Evolutionary conservation across 2,329 filamentous ascomycete genomes (phyloP).

Genomic region (Zasmidium angulare): DNA sequence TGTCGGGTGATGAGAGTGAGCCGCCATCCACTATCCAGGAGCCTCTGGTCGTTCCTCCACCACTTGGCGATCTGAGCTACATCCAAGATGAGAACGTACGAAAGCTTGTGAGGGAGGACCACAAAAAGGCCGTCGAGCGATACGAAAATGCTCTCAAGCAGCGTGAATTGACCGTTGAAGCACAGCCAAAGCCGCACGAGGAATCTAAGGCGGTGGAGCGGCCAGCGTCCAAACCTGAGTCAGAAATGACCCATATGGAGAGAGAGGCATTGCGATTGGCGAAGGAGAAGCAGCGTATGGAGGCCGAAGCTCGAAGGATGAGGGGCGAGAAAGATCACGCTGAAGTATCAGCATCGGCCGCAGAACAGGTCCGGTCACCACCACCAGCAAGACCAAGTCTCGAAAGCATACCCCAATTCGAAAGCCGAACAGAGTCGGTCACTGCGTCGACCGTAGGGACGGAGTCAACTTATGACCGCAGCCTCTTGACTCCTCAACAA

Average conservation of each 20-base stretch:
- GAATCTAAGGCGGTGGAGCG: conserved; percentile 10
- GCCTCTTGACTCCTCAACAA: conserved; percentile 10
- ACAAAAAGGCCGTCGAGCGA: conserved; percentile 60
- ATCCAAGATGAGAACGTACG: conserved; percentile 65
- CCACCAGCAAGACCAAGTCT: neutral
- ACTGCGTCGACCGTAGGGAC: conserved; percentile 6
- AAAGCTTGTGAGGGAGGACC: conserved; percentile 69
- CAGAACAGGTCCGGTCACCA: neutral
- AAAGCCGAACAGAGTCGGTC: conserved; percentile 7
- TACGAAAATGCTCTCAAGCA: conserved; percentile 68
- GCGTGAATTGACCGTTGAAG: conserved; percentile 41
- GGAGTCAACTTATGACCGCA: conserved; percentile 5
- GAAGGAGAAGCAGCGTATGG: conserved; percentile 33
- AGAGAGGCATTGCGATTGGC: conserved; percentile 30
- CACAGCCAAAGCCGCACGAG: conserved; percentile 17
- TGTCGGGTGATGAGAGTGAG: neutral
- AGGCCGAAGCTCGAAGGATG: conserved; percentile 31
- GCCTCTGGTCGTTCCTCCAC: conserved; percentile 51
- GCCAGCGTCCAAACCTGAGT: conserved; percentile 18
- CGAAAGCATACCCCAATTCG: neutral
- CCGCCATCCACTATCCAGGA: conserved; percentile 27
- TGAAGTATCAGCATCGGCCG: conserved; percentile 1
- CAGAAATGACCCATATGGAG: conserved; percentile 30
- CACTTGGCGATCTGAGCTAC: conserved; percentile 55
- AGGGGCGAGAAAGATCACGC: conserved; percentile 27